A percentile compares a stretch with the other conserved stretches of the same genome.
Conservation (phyloP, 139 green algal genomes). For the Astrephomene gubernaculifera region DNA sequence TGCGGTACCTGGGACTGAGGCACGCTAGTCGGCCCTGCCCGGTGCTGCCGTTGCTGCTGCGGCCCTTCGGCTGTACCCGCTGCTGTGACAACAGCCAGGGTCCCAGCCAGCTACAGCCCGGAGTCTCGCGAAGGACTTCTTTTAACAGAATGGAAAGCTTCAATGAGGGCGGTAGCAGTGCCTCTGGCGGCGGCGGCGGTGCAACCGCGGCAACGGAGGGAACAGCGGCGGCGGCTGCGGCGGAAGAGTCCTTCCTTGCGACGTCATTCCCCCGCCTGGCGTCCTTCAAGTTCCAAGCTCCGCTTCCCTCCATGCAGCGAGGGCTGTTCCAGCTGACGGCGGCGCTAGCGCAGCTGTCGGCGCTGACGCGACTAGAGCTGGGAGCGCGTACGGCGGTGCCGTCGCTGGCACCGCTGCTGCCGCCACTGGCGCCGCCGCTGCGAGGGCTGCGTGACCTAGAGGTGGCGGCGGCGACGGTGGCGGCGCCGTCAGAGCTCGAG, state of each 20-base stretch:
- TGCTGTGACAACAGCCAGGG: neutral
- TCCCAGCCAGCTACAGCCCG: no score
- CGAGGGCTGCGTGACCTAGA: neutral
- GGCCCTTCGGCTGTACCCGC: neutral
- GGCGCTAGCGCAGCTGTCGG: neutral
- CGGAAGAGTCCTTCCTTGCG: neutral
- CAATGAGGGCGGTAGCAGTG: neutral
- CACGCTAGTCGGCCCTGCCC: neutral
- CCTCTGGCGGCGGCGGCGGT: neutral
- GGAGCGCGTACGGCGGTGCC: neutral
- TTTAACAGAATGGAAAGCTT: no score
- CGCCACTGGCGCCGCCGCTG: neutral
- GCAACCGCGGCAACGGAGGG: neutral
- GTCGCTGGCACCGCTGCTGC: neutral
- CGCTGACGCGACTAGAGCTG: slow-evolving; percentile 11
- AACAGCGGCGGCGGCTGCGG: neutral
- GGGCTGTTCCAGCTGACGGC: neutral
- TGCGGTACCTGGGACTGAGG: slow-evolving; percentile 5
- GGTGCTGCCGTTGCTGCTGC: neutral
- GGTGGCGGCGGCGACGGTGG: neutral
- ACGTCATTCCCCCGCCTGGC: neutral
- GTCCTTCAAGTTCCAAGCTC: slow-evolving; percentile 1
- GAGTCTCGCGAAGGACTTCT: no score
- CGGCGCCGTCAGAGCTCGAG: neutral
- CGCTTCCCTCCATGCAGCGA: neutral